Conservation (phyloP, 2,329 filamentous ascomycete species). For the Monosporascus sp. region DNA sequence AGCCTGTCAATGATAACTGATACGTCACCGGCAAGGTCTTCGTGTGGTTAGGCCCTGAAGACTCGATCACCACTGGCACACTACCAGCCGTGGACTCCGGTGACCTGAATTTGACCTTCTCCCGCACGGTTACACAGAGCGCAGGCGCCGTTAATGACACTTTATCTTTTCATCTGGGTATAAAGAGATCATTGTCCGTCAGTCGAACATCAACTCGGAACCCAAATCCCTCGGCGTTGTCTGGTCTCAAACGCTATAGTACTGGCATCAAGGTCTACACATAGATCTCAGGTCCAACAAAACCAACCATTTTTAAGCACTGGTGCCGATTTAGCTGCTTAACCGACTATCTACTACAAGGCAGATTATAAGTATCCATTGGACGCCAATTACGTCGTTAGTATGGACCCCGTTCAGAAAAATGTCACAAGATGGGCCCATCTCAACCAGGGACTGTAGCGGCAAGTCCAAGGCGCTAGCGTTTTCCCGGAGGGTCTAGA, state of each 20-base stretch:
- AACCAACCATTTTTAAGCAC: slow-evolving; percentile 17
- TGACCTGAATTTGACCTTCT: slow-evolving; percentile 41
- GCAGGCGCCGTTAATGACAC: slow-evolving; percentile 50
- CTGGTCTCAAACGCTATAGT: slow-evolving; percentile 13
- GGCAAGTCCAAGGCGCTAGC: slow-evolving; percentile 29
- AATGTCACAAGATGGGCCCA: slow-evolving; percentile 36
- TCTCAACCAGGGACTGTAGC: slow-evolving; percentile 33
- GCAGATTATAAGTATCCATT: slow-evolving; percentile 53
- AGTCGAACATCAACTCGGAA: slow-evolving; percentile 43
- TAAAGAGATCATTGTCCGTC: slow-evolving; percentile 48
- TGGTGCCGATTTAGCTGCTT: slow-evolving; percentile 7
- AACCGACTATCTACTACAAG: slow-evolving; percentile 18
- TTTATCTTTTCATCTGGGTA: slow-evolving; percentile 50
- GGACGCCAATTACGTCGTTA: slow-evolving; percentile 44
- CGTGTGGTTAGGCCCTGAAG: slow-evolving; percentile 47
- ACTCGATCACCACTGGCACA: slow-evolving; percentile 45
- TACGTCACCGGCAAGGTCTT: slow-evolving; percentile 62
- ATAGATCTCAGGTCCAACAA: slow-evolving; percentile 11
- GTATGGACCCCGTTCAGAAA: slow-evolving; percentile 27
- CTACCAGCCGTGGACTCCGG: slow-evolving; percentile 25
- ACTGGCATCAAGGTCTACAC: slow-evolving; percentile 10
- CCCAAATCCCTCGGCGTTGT: slow-evolving; percentile 11
- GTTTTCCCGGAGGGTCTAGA: slow-evolving; percentile 53
- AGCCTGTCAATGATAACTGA: slow-evolving; percentile 54
- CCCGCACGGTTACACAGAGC: slow-evolving; percentile 36